A percentile compares a stretch with the other conserved stretches of the same genome.
These are phyloP conservation scores for Danielia oregonensis DNA, from an alignment of 805 yeast genomes.

Conservation along the genomic window DNA sequence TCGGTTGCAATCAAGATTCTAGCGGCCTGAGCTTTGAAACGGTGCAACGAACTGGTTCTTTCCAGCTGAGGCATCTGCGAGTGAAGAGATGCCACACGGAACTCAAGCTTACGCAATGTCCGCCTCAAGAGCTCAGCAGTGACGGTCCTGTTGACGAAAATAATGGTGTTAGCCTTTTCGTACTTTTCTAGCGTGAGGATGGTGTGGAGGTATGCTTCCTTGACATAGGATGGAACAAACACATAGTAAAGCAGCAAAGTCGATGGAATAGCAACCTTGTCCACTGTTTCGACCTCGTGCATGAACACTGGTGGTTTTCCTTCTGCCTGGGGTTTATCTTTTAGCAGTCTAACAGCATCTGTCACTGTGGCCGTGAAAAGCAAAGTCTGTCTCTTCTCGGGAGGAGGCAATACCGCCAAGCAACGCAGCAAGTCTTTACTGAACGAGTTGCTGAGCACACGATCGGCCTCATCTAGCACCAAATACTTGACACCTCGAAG, in stretches of 20 bases:
- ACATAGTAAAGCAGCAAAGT: constrained; percentile 64
- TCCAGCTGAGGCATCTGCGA: constrained; percentile 94
- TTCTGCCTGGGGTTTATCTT: constrained; percentile 57
- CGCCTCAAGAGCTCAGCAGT: constrained; percentile 88
- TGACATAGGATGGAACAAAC: constrained; percentile 81
- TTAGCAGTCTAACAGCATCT: constrained; percentile 79
- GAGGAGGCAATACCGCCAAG: constrained; percentile 64
- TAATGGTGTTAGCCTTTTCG: constrained; percentile 66
- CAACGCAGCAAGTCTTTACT: constrained; percentile 74
- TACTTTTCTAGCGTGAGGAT: constrained; percentile 61
- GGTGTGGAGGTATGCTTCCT: constrained; percentile 80
- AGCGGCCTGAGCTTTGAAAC: constrained; percentile 94
- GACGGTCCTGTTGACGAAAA: constrained; percentile 86
- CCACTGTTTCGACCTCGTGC: constrained; percentile 72
- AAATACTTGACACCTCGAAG: constrained; percentile 72
- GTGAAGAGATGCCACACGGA: constrained; percentile 85
- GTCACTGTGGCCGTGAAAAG: constrained; percentile 96
- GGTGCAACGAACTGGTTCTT: constrained; percentile 83
- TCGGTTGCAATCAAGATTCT: constrained; percentile 92
- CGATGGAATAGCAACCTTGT: constrained; percentile 76
- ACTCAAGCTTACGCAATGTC: constrained; percentile 65
- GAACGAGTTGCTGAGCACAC: constrained; percentile 79
- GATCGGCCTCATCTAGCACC: constrained; percentile 95
- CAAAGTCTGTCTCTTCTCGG: constrained; percentile 77
- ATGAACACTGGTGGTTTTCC: constrained; percentile 55